phyloP scores from a whole-genome alignment of 78 protist genomes.

The Monosiga brevicollis region DNA sequence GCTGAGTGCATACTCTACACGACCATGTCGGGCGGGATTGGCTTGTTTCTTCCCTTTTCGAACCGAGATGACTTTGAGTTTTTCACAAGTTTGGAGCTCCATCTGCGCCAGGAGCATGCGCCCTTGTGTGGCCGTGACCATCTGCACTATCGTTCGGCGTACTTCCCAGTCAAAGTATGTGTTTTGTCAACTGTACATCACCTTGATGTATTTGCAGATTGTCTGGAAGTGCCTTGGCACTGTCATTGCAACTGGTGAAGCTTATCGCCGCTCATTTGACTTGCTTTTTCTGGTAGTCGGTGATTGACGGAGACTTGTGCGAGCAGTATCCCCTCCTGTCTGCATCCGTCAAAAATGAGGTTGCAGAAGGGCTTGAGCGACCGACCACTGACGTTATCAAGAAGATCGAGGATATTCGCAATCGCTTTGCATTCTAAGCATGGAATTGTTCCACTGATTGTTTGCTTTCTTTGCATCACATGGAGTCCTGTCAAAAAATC shows the following conservation, averaged over 20 bases:
- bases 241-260: too few species aligned
- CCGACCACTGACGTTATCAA: conserved; percentile 69
- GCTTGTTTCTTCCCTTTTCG: conserved; percentile 64
- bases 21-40: conserved; percentile 31
- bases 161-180: conserved; percentile 74
- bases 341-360: conserved; percentile 33
- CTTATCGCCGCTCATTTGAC: background rate
- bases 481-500: background rate
- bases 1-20: conserved; percentile 50
- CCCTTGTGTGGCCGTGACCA: conserved; percentile 83
- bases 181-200: background rate
- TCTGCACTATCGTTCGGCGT: conserved; percentile 72
- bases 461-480: too few species aligned
- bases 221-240: background rate
- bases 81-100: conserved; percentile 73
- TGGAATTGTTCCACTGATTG: too few species aligned
- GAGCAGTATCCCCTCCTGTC: conserved; percentile 56
- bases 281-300: conserved; percentile 34
- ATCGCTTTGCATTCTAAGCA: conserved; percentile 6
- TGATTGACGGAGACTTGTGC: conserved; percentile 88
- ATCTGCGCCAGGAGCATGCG: conserved; percentile 64
- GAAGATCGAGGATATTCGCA: conserved; percentile 75
- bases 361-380: conserved; percentile 74
- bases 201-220: background rate
- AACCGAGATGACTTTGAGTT: conserved; percentile 74